phyloP scores from a whole-genome alignment of 768 basidiomycete genomes.

The Trametes sanguinea region DNA sequence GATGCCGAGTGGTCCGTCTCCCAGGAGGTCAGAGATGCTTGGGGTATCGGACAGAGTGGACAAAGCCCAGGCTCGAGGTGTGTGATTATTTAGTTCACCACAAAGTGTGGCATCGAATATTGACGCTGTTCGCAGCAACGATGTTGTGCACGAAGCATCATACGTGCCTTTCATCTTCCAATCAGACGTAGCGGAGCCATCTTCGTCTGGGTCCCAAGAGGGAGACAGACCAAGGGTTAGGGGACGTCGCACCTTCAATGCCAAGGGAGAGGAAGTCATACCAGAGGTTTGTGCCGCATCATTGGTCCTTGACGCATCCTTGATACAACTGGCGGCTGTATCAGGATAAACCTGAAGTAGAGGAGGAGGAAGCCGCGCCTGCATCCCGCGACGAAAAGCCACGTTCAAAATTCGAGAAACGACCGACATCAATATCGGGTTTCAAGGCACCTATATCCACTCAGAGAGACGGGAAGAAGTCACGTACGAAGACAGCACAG shows the following conservation, averaged over 20 bases:
- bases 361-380: not conserved
- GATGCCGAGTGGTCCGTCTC: conserved; percentile 68
- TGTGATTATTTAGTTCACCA: not conserved
- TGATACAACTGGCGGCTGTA: too few relatives aligned
- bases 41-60: conserved; percentile 37
- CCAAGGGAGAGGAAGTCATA: conserved; percentile 49
- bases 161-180: conserved; percentile 68
- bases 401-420: conserved; percentile 10
- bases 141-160: conserved; percentile 54
- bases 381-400: conserved; percentile 9
- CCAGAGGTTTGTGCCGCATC: conserved; percentile 27
- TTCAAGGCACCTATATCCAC: conserved; percentile 26
- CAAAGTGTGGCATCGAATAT: not conserved
- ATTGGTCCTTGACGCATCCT: not conserved
- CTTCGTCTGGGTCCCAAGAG: conserved; percentile 2
- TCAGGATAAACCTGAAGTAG: conserved; percentile 3
- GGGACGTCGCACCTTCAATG: conserved; percentile 56
- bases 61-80: conserved; percentile 14
- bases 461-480: conserved; percentile 20
- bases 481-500: conserved; percentile 26
- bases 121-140: conserved; percentile 16
- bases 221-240: conserved; percentile 31
- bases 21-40: conserved; percentile 52
- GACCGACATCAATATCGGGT: conserved; percentile 29
- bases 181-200: conserved; percentile 32